Conservation (phyloP, 1,284 basidiomycete genomes). For the Mycena sp. region DNA sequence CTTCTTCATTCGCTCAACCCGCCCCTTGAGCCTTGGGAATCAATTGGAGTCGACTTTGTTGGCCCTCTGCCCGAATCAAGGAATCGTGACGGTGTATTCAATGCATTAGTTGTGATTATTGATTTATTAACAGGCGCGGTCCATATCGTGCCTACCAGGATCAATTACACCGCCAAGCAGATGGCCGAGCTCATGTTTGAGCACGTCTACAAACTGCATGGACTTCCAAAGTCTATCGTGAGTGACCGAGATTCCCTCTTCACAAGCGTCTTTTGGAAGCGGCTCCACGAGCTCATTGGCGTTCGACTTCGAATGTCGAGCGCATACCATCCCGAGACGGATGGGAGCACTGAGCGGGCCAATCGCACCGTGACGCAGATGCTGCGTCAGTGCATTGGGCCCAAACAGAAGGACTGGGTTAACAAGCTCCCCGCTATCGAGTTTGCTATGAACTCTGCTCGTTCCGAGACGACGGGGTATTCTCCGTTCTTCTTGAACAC, state of each 20-base stretch:
- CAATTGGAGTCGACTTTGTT: constrained; percentile 51
- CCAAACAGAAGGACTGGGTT: constrained; percentile 51
- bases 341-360: constrained; percentile 50
- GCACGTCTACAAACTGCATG: constrained; percentile 49
- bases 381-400: constrained; percentile 43
- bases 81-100: constrained; percentile 40
- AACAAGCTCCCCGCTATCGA: constrained; percentile 46
- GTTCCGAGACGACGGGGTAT: constrained; percentile 41
- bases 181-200: constrained; percentile 52
- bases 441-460: constrained; percentile 46
- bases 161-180: constrained; percentile 43
- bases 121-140: constrained; percentile 46
- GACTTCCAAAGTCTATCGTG: constrained; percentile 48
- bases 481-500: constrained; percentile 48
- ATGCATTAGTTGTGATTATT: constrained; percentile 47
- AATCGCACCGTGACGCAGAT: constrained; percentile 51
- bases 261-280: constrained; percentile 50
- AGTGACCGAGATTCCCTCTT: constrained; percentile 52
- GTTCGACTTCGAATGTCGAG: constrained; percentile 50
- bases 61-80: constrained; percentile 45
- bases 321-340: constrained; percentile 55
- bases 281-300: constrained; percentile 41
- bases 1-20: constrained; percentile 38
- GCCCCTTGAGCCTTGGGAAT: constrained; percentile 42
- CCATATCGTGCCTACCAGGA: constrained; percentile 39